Base-by-base conservation (phyloP, 352 stramenopile species). In the Peronospora farinosa region DNA sequence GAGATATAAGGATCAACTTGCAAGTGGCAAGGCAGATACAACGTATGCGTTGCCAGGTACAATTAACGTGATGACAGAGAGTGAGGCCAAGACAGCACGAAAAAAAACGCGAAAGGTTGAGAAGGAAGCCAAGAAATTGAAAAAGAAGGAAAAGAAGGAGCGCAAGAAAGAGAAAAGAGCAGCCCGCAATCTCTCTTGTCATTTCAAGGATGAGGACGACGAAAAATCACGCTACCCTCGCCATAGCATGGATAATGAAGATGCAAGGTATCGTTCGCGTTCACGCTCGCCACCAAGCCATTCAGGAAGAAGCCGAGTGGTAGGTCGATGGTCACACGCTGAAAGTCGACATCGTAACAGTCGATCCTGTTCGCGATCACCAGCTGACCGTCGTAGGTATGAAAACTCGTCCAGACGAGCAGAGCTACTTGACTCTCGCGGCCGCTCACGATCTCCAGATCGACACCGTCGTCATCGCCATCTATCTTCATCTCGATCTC, bases 81-180 rank as follows among this genome's bases (percentile, higher is more conserved):
- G 57, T 11, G 68, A 81, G 27, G 43, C 49, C 10, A 76, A 84
- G 42, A 84, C 84, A 36, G 78, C 74, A 12, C 47, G 49, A 17
- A 88, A 86, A 21, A 69, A 72, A 33, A 54, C 59, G 11, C 67
- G 71, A 17, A 86, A 86, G 38, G 57, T 68, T 12, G 63, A 86
- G 44, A 91, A 87, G 36, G 71, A 74, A 8, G 63, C 43, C 21
- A 87, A 80, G 52, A 88, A 88, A 46, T 41, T 74, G 1, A 69
- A 73, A 32, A 90, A 85, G 46, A 80, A 81, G 42, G 66, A 84
- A 40, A 78, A 78, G 48, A 87, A 86, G 39, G 66, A 84, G 19
- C 47, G 57, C 17, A 70, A 77, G 44, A 63, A 60, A 13, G 54
- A 74, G 47, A 66, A 58, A 31, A 71, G 64, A 38, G 40, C 25